Evolutionary conservation across 202 grass and related monocot species (phyloP), one percentile per base, ranked within the genome.

Genomic region (Elaeis oleifera): DNA sequence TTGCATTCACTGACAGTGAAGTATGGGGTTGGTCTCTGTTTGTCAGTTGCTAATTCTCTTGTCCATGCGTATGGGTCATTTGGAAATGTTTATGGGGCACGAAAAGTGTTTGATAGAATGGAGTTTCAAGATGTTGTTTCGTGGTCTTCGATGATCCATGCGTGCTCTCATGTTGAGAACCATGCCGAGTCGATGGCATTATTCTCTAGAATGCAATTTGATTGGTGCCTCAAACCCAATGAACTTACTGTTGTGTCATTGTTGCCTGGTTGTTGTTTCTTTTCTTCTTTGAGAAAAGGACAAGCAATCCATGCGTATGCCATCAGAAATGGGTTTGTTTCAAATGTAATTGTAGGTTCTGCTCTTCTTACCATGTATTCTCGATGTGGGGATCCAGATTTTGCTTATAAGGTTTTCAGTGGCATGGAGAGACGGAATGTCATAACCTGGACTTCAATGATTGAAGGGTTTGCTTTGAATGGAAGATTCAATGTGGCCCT

Each of bases 251-350:
- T 73, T 26, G 70, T 73, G 5, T 62, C 49, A 4, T 9, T 73
- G 27, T 55, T 73, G 59, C 70, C 70, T 55, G 70, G 50, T 0
- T 73, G 70, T 44, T 50, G 70, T 36, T 73, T 73, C 59, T 73
- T 63, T 63, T 73, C 70, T 53, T 73, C 70, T 27, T 53, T 73
- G 58, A 61, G 50, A 44, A 63, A 54, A 26, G 70, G 70, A 22
- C 70, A 55, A 39, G 70, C 70, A 23, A 31, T 73, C 26, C 59
- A 73, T 73, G 58, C 59, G 18, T 73, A 54, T 55, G 19, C 51
- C 13, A 63, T 73, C 11, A 52, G 70, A 59, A 73, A 24, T 44
- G 70, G 58, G 23, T 53, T 36, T 53, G 26, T 48, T 8, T 60
- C 48, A 1, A 73, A 73, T 44, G 5, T 39, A 4, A 73, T 73